Base-by-base conservation (phyloP, 768 basidiomycete species). In the Boletus vermiculosoides region DNA sequence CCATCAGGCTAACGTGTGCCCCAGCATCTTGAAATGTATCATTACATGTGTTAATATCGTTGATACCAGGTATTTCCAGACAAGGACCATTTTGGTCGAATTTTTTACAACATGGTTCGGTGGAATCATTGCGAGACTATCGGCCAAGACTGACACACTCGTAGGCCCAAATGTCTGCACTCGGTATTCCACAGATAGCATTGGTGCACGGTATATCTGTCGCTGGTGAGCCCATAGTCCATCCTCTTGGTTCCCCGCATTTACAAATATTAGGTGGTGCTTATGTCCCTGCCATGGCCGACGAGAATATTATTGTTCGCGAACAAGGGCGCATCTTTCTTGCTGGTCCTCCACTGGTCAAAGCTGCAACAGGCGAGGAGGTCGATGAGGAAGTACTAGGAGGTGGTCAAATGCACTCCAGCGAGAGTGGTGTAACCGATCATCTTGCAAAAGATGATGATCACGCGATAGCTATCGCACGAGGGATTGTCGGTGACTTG, bases 241-340 rank as follows among this genome's bases (percentile, higher is more conserved):
- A 8, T 52, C 54, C 56, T 45, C 48, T 44, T 48, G 7, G 15
- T 44, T 30, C 47, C 41, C 58, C 45, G 42, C 46, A 23, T 55
- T 55, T 41, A 46, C 56, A 54, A 63, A 18, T 33, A 49, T 18
- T 45, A 88, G 89, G 90, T 55, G 94, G 94, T 56, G 94, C 94
- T 40, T 95, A 94, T 73, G 92, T 96, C 42, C 94, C 94, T 28
- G 94, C 94, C 3, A 96, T 98, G 92, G 92, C 94, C 1, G 94
- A 98, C 67, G 92, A 94, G 73, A 94, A 92, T 60, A 81, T 93
- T 63, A 94, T 93, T 59, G 91, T 93, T 33, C 84, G 86, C 57
- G 89, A 94, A 57, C 94, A 96, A 74, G 94, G 94, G 0, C 88
- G 83, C 18, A 97, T 98, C 62, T 97, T 97, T 77, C 81, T 98